Conservation (phyloP, 352 stramenopile genomes). For the Globisporangium nodosum region DNA sequence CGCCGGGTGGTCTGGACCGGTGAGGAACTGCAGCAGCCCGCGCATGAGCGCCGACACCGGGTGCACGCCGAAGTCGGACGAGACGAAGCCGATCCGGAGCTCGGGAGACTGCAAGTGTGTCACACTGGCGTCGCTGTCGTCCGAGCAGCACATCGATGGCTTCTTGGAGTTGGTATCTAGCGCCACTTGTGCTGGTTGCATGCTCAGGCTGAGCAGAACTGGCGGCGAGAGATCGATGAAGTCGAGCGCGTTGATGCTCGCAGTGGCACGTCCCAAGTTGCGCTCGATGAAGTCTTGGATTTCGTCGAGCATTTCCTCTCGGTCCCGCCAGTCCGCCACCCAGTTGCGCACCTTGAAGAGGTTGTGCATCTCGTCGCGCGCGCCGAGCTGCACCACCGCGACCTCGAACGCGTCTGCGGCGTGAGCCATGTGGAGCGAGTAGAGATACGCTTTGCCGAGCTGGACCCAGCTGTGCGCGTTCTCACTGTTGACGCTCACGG, state of each 20-base stretch:
- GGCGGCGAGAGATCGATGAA: conserved; percentile 33
- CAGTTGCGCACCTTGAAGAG: conserved; percentile 66
- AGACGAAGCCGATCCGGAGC: conserved; percentile 65
- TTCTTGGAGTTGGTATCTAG: background rate
- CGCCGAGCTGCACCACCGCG: conserved; percentile 36
- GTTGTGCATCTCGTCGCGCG: conserved; percentile 23
- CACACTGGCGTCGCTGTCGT: conserved; percentile 8
- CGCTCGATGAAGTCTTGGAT: conserved; percentile 20
- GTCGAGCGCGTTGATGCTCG: conserved; percentile 31
- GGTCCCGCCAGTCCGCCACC: conserved; percentile 61
- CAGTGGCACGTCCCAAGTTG: conserved; percentile 12
- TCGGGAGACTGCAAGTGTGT: conserved; percentile 21
- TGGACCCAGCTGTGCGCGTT: conserved; percentile 57
- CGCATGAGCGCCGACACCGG: conserved; percentile 66
- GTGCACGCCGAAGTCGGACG: conserved; percentile 80
- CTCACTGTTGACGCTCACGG: conserved; percentile 40
- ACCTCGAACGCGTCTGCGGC: conserved; percentile 43
- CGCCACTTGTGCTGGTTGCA: background rate
- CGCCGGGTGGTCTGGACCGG: conserved; percentile 20
- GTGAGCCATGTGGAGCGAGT: conserved; percentile 32
- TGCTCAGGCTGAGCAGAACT: conserved; percentile 21
- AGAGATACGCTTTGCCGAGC: conserved; percentile 68
- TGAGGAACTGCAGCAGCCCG: conserved; percentile 49
- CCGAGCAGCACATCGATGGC: conserved; percentile 8
- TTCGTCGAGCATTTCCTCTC: conserved; percentile 39